Percentiles rank a stretch among this genome's conserved stretches.
phyloP scores from a whole-genome alignment of 495 filamentous ascomycete genomes.

The Friedmanniomyces endolithicus region DNA sequence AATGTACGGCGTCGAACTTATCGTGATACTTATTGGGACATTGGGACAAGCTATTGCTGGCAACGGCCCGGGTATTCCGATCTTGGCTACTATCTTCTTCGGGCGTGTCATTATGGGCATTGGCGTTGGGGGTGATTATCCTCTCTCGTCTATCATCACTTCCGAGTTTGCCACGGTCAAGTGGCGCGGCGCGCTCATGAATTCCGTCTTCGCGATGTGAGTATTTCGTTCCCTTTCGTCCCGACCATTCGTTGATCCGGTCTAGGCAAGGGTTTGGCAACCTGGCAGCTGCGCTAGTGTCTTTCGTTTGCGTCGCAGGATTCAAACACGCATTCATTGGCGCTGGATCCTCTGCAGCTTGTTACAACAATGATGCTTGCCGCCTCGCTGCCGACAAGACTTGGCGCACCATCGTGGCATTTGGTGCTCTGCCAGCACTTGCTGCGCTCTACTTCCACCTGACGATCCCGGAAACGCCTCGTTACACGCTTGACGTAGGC shows the following conservation, averaged over 20 bases:
- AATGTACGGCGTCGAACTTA: conserved; percentile 15
- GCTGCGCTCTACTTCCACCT: not conserved
- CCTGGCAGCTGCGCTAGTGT: conserved; percentile 2
- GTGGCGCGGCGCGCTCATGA: conserved; percentile 7
- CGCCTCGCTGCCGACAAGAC: no score
- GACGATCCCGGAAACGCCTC: conserved; percentile 2
- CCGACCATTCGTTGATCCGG: not conserved
- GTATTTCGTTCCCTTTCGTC: not conserved
- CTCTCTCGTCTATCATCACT: conserved; percentile 10
- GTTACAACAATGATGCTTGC: no score
- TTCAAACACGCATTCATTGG: conserved; percentile 1
- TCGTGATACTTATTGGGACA: conserved; percentile 6
- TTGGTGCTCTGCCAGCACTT: not conserved
- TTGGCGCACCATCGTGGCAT: not conserved
- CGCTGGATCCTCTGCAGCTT: not conserved
- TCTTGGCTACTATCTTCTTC: conserved; percentile 10
- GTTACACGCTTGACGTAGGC: no score
- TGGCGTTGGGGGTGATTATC: conserved; percentile 17
- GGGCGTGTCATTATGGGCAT: conserved; percentile 12
- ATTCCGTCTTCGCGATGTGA: conserved; percentile 11
- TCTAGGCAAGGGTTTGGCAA: not conserved
- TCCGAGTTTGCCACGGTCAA: conserved; percentile 4
- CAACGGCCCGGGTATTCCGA: not conserved
- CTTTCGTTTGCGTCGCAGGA: not conserved
- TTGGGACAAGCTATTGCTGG: not conserved